Percentiles rank a stretch among this genome's conserved stretches.
phyloP scores from a whole-genome alignment of 2,329 filamentous ascomycete genomes.

The Cercospora zeae-maydis region DNA sequence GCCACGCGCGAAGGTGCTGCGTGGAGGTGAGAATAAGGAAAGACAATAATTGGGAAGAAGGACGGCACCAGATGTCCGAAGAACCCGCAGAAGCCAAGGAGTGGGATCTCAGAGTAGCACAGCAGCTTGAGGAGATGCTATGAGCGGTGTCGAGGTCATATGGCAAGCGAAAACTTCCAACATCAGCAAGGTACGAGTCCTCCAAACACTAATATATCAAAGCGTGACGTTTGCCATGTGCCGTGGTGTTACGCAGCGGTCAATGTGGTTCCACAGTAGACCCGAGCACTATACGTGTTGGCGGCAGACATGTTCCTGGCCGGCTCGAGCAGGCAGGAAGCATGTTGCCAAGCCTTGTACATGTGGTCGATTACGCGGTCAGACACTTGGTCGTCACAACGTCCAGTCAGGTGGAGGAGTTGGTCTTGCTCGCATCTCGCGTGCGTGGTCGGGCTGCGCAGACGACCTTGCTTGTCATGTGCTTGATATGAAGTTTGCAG shows the following conservation, averaged over 20 bases:
- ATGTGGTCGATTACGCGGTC: not conserved
- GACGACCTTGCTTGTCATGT: not conserved
- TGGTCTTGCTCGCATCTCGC: not conserved
- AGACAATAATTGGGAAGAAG: not conserved
- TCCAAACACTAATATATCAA: not conserved
- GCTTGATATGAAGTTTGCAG: not conserved
- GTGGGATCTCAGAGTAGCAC: not conserved
- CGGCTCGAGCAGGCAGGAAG: not conserved
- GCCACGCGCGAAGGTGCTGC: not conserved
- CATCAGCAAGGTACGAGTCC: not conserved
- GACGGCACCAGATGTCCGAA: not conserved
- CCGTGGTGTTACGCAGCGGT: not conserved
- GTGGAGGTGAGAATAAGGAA: too few relatives aligned
- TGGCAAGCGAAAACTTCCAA: not conserved
- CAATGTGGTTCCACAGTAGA: not conserved
- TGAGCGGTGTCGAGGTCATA: not conserved
- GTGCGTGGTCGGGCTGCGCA: not conserved
- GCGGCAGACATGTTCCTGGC: not conserved
- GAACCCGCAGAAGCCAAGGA: not conserved
- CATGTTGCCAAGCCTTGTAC: not conserved
- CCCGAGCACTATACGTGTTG: not conserved
- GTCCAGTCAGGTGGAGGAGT: not conserved
- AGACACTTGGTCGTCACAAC: not conserved
- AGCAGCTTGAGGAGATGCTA: not conserved
- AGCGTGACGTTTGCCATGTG: not conserved